Base-by-base conservation (phyloP, 768 basidiomycete genomes). In the Nidularia sp. region DNA sequence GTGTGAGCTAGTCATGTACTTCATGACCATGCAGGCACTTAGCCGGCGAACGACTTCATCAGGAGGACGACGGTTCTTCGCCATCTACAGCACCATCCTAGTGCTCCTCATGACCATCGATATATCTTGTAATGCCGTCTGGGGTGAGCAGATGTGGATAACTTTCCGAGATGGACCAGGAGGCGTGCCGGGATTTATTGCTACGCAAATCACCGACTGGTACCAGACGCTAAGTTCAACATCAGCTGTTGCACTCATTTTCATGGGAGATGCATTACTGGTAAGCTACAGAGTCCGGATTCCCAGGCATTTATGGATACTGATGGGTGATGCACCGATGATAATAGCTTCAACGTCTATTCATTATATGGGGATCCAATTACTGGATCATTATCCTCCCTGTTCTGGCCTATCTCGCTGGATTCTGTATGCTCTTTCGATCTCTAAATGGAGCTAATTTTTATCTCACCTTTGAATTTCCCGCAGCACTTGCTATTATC, bases 401-500 rank as follows among this genome's bases (percentile, higher is more conserved):
- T 3, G 45, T 53, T 2, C 34, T 67, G 3, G 60, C 60, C 5
- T 69, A 65, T 47, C 54, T 67, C 6, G 59, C 56, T 22, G 65
- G 62, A 15, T 62, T 69, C 34, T 54, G 68, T 69, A 47, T 54
- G 65, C 36, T 15, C 15, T 57, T 8, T n/a, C 15, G 9, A 41
- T 15, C 15, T 15, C 15, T 41, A 10, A 41, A 41, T 10, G 36
- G 15, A 41, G 13, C 35, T 45, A n/a, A 25, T 8, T 45, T 39
- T 10, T 47, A 50, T 35, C 10, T 18, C 36, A 1, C 3, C 15
- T 15, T 10, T 41, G 15, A 15, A 10, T 10, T 42, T 15, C 13
- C 10, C 18, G 13, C 36, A 78, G 76, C 67, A 5, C 55, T 75
- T 53, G 67, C 69, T n/a, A 67, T 78, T 57, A 66, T 72, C 13